A percentile compares a stretch with the other conserved stretches of the same genome.
Conservation (phyloP, 768 basidiomycete species). For the Leucocoprinus leucothites region DNA sequence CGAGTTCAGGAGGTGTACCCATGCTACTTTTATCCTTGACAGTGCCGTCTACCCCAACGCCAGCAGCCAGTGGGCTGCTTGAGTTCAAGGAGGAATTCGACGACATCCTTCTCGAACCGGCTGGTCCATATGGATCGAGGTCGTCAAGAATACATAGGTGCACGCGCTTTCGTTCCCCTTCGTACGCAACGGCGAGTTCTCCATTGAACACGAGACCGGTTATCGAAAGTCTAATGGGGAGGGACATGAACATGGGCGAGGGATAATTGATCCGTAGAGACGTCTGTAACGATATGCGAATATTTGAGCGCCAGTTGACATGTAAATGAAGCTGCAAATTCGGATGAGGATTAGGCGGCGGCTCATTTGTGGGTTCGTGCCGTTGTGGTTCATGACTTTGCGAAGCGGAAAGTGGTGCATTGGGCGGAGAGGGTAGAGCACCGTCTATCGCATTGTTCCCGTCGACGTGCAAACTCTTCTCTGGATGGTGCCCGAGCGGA, state of each 20-base stretch:
- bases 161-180: slow-evolving; percentile 75
- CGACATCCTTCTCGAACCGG: slow-evolving; percentile 41
- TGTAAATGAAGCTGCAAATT: slow-evolving; percentile 89
- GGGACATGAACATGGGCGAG: slow-evolving; percentile 92
- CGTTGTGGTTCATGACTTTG: slow-evolving; percentile 16
- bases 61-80: slow-evolving; percentile 15
- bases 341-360: slow-evolving; percentile 40
- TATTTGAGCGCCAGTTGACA: slow-evolving; percentile 82
- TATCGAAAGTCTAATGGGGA: slow-evolving; percentile 92
- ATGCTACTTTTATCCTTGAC: neutral
- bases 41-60: neutral
- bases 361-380: slow-evolving; percentile 21
- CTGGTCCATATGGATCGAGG: slow-evolving; percentile 79
- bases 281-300: slow-evolving; percentile 86
- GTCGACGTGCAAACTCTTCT: slow-evolving; percentile 9
- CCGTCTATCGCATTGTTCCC: slow-evolving; percentile 4
- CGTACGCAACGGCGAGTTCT: slow-evolving; percentile 89
- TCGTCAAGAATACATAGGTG: slow-evolving; percentile 91
- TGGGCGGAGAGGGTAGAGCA: neutral
- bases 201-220: slow-evolving; percentile 85
- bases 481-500: neutral
- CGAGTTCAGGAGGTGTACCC: slow-evolving; percentile 54
- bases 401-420: slow-evolving; percentile 20
- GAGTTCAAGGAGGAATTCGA: slow-evolving; percentile 4
- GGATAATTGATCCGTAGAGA: slow-evolving; percentile 97